Evolutionary conservation across 768 basidiomycete genomes (phyloP).

Genomic region (Pulveroboletus sp.): DNA sequence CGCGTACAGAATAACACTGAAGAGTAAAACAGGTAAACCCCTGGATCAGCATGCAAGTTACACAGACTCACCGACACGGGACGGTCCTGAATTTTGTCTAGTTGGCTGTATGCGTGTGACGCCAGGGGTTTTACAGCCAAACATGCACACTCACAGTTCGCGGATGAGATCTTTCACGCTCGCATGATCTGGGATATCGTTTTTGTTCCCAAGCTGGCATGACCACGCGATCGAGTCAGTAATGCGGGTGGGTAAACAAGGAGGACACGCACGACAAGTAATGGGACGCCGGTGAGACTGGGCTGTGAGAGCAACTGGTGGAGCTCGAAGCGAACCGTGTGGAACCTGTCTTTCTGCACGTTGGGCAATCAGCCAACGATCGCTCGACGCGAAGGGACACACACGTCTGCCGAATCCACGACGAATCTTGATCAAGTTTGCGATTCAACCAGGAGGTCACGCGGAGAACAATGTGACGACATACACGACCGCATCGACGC

Average conservation of each 20-base stretch:
- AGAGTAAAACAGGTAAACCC: not conserved
- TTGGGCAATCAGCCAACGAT: slow-evolving; percentile 1
- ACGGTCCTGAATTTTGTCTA: slow-evolving; percentile 75
- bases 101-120: slow-evolving; percentile 34
- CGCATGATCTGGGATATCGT: slow-evolving; percentile 74
- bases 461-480: slow-evolving; percentile 23
- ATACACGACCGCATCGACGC: slow-evolving; percentile 89
- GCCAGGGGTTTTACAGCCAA: too few relatives aligned
- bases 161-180: slow-evolving; percentile 81
- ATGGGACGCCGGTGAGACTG: slow-evolving; percentile 64
- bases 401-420: slow-evolving; percentile 86
- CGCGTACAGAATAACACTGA: slow-evolving; percentile 76
- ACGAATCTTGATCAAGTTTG: slow-evolving; percentile 60
- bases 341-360: slow-evolving; percentile 70
- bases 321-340: slow-evolving; percentile 78
- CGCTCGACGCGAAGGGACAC: slow-evolving; percentile 24
- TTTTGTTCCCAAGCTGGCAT: slow-evolving; percentile 84
- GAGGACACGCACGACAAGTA: slow-evolving; percentile 65
- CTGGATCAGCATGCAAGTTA: not conserved
- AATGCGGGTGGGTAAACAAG: not conserved
- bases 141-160: slow-evolving; percentile 49
- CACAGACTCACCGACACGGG: slow-evolving; percentile 73
- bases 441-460: not conserved
- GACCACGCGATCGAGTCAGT: not conserved
- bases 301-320: slow-evolving; percentile 72